These are phyloP conservation scores for Talaromyces thailandensis DNA, from an alignment of 495 filamentous ascomycete species.

Conservation along the genomic window DNA sequence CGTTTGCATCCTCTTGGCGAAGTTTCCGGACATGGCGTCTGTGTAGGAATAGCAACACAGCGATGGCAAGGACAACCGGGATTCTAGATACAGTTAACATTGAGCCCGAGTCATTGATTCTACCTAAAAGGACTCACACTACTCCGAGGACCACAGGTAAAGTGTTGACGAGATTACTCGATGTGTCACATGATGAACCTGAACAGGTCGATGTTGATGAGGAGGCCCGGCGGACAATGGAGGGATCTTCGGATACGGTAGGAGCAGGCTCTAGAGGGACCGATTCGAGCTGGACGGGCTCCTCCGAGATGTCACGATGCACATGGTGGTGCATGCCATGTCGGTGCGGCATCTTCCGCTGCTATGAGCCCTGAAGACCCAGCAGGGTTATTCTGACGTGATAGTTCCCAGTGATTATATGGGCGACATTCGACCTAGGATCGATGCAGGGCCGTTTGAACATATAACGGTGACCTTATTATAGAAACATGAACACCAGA, in stretches of 20 bases:
- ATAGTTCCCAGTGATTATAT: not conserved
- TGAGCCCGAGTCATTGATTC: not conserved
- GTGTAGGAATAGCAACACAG: conserved; percentile 68
- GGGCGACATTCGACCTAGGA: not conserved
- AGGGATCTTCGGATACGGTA: not conserved
- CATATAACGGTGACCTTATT: not conserved
- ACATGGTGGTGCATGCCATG: conserved; percentile 4
- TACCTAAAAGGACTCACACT: conserved; percentile 51
- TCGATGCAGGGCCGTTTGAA: not conserved
- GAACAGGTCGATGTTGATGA: conserved; percentile 4
- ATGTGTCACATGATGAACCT: conserved; percentile 37
- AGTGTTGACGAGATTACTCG: conserved; percentile 50
- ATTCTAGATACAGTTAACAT: conserved; percentile 47
- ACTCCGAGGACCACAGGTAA: conserved; percentile 73
- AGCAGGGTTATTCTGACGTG: not conserved
- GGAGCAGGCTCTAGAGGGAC: conserved; percentile 24
- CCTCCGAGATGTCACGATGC: not conserved
- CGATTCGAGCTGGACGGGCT: not conserved
- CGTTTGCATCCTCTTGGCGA: conserved; percentile 68
- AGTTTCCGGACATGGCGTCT: conserved; percentile 65
- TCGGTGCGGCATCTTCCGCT: conserved; percentile 2
- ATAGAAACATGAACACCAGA: not conserved
- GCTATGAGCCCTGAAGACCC: not conserved
- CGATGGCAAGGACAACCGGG: conserved; percentile 58
- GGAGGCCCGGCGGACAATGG: conserved; percentile 1